Evolutionary conservation across 352 stramenopile species (phyloP).

Genomic region (Phytophthora fragariaefolia): DNA sequence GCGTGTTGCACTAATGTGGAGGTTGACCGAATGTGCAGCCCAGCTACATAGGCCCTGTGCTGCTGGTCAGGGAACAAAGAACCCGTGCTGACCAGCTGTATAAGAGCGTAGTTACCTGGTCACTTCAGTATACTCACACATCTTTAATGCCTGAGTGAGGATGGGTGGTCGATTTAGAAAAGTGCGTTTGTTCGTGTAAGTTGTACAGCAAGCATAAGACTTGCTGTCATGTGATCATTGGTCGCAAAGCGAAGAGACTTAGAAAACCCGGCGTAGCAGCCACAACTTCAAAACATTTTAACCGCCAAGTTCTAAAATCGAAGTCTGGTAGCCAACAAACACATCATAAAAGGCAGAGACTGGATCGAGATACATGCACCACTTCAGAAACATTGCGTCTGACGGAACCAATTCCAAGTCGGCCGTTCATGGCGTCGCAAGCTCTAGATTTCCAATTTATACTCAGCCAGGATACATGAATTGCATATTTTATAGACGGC

Average conservation of each 20-base stretch:
- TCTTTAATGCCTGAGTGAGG: too few relatives aligned
- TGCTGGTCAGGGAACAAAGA: slow-evolving; percentile 4
- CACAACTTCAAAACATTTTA: background rate
- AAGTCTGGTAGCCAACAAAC: background rate
- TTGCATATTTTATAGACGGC: background rate
- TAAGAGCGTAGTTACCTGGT: slow-evolving; percentile 5
- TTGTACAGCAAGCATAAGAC: slow-evolving; percentile 9
- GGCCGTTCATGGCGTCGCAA: background rate
- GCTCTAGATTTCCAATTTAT: slow-evolving; percentile 1
- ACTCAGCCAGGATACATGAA: background rate
- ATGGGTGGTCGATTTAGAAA: slow-evolving; percentile 1
- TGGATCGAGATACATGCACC: background rate
- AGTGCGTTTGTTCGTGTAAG: slow-evolving; percentile 5
- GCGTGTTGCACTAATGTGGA: too few relatives aligned
- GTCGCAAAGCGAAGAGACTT: background rate
- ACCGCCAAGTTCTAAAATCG: slow-evolving; percentile 6
- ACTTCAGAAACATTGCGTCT: background rate
- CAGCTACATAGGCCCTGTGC: too few relatives aligned
- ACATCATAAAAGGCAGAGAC: background rate
- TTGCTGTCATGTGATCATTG: slow-evolving; percentile 11
- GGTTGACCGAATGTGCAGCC: too few relatives aligned
- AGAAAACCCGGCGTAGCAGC: background rate
- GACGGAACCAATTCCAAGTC: background rate
- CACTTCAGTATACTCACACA: slow-evolving; percentile 1
- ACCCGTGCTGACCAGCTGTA: slow-evolving; percentile 6